Base-by-base conservation (phyloP, 2,329 filamentous ascomycete genomes). In the Verticillium albo-atrum region DNA sequence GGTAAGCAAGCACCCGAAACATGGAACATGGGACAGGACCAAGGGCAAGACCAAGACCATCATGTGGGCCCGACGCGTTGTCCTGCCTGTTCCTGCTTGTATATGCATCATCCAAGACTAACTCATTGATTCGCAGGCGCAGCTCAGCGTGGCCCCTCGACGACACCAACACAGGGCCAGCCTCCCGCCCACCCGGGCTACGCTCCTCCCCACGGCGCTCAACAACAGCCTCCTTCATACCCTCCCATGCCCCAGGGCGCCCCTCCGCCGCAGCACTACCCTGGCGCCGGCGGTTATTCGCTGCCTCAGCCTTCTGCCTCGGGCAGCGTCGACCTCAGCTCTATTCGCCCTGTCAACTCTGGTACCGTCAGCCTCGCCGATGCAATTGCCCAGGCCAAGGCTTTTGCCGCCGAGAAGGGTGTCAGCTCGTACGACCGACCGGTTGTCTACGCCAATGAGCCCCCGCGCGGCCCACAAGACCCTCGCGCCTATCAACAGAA, bases 331-430 rank as follows among this genome's bases (percentile, higher is more conserved):
- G 91, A 96, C 70, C 76, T 96, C 57, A 93, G 89, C 74, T 82
- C 85, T 58, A 91, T 95, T 70, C 89, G 90, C 68, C 91, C 92
- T 4, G 83, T 89, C 58, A 91, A 84, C 71, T 90, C 90, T 30
- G 92, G 92, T 60, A 91, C 89, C 23, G 88, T 96, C 67, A 94
- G 88, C 73, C 88, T 96, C 64, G 85, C 89, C 60, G 91, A 96
- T 72, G 90, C 91, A 55, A 88, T 96, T 67, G 90, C 92, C 42
- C 91, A 92, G 72, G 92, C 91, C 54, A 90, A 90, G 71, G 89
- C 88, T 50, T 91, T 90, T 72, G 91, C 92, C 47, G 87, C 89
- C 30, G 89, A 94, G 71, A 90, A 91, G 70, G 91, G 90, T 62
- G 79, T 92, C 34, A 77, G 82, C 37, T 79, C 82, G 17, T 88